Evolutionary conservation across 2,329 filamentous ascomycete genomes (phyloP).

Genomic region (Corynespora cassiicola): DNA sequence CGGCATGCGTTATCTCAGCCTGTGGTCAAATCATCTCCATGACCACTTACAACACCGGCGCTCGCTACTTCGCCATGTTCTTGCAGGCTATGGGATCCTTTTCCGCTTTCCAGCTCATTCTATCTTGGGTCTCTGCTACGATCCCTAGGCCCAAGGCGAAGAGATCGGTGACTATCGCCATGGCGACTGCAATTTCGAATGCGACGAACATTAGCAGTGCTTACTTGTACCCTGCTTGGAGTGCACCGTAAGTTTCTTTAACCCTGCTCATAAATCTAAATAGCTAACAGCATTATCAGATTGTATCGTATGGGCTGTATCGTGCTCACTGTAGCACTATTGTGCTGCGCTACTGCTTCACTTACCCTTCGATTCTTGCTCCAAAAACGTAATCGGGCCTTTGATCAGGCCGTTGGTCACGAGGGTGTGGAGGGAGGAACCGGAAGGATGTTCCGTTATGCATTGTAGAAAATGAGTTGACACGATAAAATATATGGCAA

Average conservation of each 20-base stretch:
- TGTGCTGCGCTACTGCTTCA: conserved; percentile 20
- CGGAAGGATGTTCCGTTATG: conserved; percentile 19
- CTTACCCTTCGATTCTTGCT: conserved; percentile 22
- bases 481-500: too few relatives aligned
- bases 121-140: conserved; percentile 40
- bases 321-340: conserved; percentile 20
- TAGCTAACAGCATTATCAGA: neutral
- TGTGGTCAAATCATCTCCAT: conserved; percentile 47
- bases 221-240: conserved; percentile 25
- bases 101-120: conserved; percentile 36
- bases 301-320: conserved; percentile 31
- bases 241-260: conserved; percentile 17
- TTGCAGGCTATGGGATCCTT: conserved; percentile 41
- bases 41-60: conserved; percentile 56
- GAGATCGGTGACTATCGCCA: conserved; percentile 34
- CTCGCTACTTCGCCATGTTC: conserved; percentile 69
- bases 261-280: neutral
- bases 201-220: conserved; percentile 43
- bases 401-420: conserved; percentile 15
- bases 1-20: conserved; percentile 20
- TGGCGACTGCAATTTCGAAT: conserved; percentile 44
- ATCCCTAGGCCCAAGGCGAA: conserved; percentile 43
- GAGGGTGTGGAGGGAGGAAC: conserved; percentile 22
- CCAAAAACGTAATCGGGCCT: conserved; percentile 18
- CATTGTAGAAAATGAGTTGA: conserved; percentile 1